A percentile compares a stretch with the other conserved stretches of the same genome.
Evolutionary conservation across 2,329 filamentous ascomycete species (phyloP).

Genomic region (Sclerotinia spermophila): DNA sequence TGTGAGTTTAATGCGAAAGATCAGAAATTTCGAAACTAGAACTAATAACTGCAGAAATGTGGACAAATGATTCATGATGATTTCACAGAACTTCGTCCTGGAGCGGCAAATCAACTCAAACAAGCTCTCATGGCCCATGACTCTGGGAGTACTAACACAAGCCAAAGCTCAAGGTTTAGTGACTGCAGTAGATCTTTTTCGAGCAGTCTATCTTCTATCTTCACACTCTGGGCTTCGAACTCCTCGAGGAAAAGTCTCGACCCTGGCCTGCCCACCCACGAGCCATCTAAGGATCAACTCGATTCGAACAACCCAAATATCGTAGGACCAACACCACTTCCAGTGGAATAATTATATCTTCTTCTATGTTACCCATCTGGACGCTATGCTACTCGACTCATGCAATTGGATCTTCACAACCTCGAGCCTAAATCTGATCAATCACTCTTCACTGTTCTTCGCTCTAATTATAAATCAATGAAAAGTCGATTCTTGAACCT

Average conservation of each 20-base stretch:
- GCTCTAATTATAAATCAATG: slow-evolving; percentile 19
- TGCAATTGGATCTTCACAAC: slow-evolving; percentile 24
- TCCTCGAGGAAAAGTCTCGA: not conserved
- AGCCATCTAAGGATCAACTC: not conserved
- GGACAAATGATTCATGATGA: slow-evolving; percentile 22
- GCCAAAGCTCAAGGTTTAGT: not conserved
- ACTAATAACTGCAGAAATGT: slow-evolving; percentile 20
- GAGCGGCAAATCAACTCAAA: slow-evolving; percentile 4
- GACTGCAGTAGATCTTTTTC: not conserved
- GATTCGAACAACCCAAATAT: not conserved
- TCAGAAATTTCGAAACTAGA: not conserved
- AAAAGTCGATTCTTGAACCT: slow-evolving; percentile 12
- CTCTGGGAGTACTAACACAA: not conserved
- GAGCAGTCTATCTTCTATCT: not conserved
- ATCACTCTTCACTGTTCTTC: slow-evolving; percentile 23
- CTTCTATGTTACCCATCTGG: slow-evolving; percentile 25
- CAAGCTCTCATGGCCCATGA: not conserved
- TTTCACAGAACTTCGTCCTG: slow-evolving; percentile 20
- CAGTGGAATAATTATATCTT: slow-evolving; percentile 21
- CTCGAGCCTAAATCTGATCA: slow-evolving; percentile 21
- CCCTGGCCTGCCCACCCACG: slow-evolving; percentile 9
- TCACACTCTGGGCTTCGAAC: not conserved
- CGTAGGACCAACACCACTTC: not conserved
- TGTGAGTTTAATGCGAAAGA: not conserved
- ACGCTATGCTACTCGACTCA: slow-evolving; percentile 23